Evolutionary conservation across 1,284 basidiomycete species (phyloP).

Genomic region (Rhodotorula glutinis): DNA sequence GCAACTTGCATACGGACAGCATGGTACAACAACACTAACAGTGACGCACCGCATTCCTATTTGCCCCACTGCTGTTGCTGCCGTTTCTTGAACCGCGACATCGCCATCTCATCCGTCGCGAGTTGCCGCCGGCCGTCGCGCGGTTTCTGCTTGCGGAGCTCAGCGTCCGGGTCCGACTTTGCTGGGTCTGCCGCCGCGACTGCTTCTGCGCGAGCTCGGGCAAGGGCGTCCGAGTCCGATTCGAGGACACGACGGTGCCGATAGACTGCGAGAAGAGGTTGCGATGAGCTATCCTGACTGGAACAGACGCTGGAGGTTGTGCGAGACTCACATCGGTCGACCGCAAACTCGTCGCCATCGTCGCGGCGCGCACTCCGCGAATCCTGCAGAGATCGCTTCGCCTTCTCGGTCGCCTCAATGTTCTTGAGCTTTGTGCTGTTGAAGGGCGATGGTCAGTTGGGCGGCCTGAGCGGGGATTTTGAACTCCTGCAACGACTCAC

Average conservation of each 20-base stretch:
- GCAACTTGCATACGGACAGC: not conserved
- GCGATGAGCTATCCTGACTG: not conserved
- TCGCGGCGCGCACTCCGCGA: slow-evolving; percentile 18
- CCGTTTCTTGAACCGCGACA: slow-evolving; percentile 82
- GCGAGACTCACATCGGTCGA: slow-evolving; percentile 70
- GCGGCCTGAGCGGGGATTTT: no score
- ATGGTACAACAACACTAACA: not conserved
- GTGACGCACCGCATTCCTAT: no score
- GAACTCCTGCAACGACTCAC: no score
- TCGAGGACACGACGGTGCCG: slow-evolving; percentile 71
- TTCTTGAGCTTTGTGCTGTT: slow-evolving; percentile 79
- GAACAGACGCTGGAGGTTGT: not conserved
- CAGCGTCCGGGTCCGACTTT: slow-evolving; percentile 5
- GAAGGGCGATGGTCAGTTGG: no score
- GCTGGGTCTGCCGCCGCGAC: slow-evolving; percentile 58
- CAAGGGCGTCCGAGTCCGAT: slow-evolving; percentile 78
- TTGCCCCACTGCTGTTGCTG: slow-evolving; percentile 53
- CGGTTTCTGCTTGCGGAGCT: slow-evolving; percentile 58
- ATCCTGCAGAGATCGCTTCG: slow-evolving; percentile 78
- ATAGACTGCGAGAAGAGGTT: slow-evolving; percentile 60
- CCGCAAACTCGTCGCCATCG: slow-evolving; percentile 68
- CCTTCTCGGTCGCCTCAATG: slow-evolving; percentile 94
- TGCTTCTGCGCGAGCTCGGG: slow-evolving; percentile 76
- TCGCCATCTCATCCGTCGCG: slow-evolving; percentile 87
- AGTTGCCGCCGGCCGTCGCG: slow-evolving; percentile 62